phyloP scores from a whole-genome alignment of 2,329 filamentous ascomycete species.

The Colletotrichum sp. region DNA sequence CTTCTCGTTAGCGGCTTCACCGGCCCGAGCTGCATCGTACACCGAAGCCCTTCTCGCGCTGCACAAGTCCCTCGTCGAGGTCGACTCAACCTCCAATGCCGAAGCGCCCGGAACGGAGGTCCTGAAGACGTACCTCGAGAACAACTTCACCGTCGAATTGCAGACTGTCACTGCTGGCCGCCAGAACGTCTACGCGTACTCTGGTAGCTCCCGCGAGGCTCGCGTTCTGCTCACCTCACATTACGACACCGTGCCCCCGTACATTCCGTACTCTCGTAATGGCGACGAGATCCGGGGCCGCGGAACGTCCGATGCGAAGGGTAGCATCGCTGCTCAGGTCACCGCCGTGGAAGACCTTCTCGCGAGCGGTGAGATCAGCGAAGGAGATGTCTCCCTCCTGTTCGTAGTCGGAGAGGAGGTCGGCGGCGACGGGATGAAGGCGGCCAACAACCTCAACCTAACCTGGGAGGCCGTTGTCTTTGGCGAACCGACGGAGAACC shows the following conservation, averaged over 20 bases:
- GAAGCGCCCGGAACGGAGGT: conserved; percentile 73
- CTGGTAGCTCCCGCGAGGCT: conserved; percentile 51
- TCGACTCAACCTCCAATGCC: conserved; percentile 72
- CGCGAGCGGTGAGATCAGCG: conserved; percentile 38
- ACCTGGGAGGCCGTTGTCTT: conserved; percentile 76
- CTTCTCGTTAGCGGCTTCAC: background rate
- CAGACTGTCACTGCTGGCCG: conserved; percentile 42
- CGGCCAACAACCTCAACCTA: conserved; percentile 34
- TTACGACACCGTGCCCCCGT: conserved; percentile 80
- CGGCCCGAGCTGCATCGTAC: conserved; percentile 34
- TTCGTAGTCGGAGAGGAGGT: conserved; percentile 86
- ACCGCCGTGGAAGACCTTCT: conserved; percentile 66
- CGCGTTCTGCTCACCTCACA: conserved; percentile 75
- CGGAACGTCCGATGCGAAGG: conserved; percentile 76
- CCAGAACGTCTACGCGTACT: conserved; percentile 81
- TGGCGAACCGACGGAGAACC: conserved; percentile 90
- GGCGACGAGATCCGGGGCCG: conserved; percentile 68
- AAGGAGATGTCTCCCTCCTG: conserved; percentile 61
- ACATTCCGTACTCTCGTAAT: conserved; percentile 69
- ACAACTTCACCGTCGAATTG: conserved; percentile 46
- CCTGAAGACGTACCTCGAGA: conserved; percentile 68
- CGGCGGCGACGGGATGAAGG: conserved; percentile 79
- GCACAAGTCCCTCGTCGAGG: conserved; percentile 75
- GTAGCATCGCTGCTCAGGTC: conserved; percentile 74
- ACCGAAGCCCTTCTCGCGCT: conserved; percentile 68